Evolutionary conservation across 257 asterid genomes (phyloP).

Genomic region (Capsicum baccatum): DNA sequence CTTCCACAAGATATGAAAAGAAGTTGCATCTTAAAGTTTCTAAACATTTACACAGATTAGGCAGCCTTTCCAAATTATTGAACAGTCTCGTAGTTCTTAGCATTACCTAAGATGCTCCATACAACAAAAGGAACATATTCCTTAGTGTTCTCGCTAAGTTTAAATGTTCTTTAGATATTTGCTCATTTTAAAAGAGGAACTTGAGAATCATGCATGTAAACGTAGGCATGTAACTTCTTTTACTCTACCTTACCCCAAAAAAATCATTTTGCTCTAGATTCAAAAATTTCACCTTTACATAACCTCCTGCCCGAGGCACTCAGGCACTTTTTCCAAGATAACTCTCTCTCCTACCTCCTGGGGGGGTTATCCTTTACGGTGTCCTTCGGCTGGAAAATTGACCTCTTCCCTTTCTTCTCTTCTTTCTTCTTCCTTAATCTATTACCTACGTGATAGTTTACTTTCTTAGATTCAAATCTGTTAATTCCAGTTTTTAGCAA

Average conservation of each 20-base stretch:
- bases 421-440: too few relatives aligned
- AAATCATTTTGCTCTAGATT: neutral
- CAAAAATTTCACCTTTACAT: neutral
- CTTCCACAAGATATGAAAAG: neutral
- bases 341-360: too few relatives aligned
- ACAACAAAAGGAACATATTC: neutral
- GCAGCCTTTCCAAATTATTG: neutral
- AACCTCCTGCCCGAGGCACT: neutral
- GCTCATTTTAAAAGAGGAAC: neutral
- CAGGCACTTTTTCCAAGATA: too few relatives aligned
- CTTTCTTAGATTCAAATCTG: too few relatives aligned
- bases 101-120: conserved; percentile 2
- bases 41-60: neutral
- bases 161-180: neutral
- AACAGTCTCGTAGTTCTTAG: neutral
- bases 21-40: neutral
- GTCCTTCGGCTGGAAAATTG: too few relatives aligned
- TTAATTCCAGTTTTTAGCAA: too few relatives aligned
- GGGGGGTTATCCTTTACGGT: too few relatives aligned
- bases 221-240: neutral
- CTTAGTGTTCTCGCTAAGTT: neutral
- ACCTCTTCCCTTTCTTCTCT: too few relatives aligned
- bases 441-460: too few relatives aligned
- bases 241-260: neutral
- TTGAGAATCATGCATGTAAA: neutral